Evolutionary conservation across 306 rosid species (phyloP).

Genomic region (Quercus suber): DNA sequence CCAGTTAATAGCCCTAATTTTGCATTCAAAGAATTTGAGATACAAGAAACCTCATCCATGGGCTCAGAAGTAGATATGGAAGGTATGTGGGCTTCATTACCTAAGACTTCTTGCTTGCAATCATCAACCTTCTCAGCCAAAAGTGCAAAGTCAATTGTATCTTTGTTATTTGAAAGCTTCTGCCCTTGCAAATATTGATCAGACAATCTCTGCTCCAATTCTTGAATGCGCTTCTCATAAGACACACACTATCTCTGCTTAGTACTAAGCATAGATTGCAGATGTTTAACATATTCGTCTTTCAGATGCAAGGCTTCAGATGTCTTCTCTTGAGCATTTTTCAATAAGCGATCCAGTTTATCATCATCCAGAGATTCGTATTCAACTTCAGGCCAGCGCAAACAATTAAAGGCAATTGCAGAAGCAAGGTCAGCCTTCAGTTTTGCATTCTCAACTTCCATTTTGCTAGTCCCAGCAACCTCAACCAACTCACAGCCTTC

Average conservation of each 20-base stretch:
- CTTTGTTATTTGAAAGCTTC: slow-evolving; percentile 48
- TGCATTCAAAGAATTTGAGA: slow-evolving; percentile 74
- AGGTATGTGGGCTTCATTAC: slow-evolving; percentile 50
- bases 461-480: slow-evolving; percentile 88
- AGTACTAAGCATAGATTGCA: slow-evolving; percentile 75
- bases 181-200: slow-evolving; percentile 67
- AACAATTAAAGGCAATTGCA: slow-evolving; percentile 75
- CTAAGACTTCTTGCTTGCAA: slow-evolving; percentile 44
- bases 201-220: slow-evolving; percentile 85
- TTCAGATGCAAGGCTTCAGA: slow-evolving; percentile 86
- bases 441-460: slow-evolving; percentile 99
- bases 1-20: slow-evolving; percentile 63
- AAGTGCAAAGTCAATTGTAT: slow-evolving; percentile 43
- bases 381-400: slow-evolving; percentile 61
- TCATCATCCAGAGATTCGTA: slow-evolving; percentile 67
- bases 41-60: slow-evolving; percentile 96
- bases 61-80: slow-evolving; percentile 60
- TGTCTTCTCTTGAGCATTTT: slow-evolving; percentile 76
- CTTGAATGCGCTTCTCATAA: slow-evolving; percentile 90
- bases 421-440: slow-evolving; percentile 97
- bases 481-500: slow-evolving; percentile 80
- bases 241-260: slow-evolving; percentile 80
- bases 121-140: slow-evolving; percentile 48
- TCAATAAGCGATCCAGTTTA: slow-evolving; percentile 58
- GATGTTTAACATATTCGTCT: slow-evolving; percentile 74